phyloP scores from a whole-genome alignment of 169 alveolate genomes.

The Amoebophrya sp. region DNA sequence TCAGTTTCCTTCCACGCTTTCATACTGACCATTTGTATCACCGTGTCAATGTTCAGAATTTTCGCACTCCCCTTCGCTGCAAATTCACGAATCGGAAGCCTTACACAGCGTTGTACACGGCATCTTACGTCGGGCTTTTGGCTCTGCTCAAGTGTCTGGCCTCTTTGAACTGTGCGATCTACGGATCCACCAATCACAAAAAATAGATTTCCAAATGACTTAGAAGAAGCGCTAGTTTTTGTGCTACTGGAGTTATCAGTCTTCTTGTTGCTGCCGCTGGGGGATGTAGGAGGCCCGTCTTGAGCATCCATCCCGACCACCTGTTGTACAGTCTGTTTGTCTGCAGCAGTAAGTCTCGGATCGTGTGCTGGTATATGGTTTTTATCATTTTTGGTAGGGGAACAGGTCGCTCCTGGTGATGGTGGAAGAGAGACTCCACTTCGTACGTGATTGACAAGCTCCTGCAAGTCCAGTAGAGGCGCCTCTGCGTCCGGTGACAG shows the following conservation, averaged over 20 bases:
- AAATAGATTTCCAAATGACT: background rate
- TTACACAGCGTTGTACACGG: background rate
- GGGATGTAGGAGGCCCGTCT: background rate
- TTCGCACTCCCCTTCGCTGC: background rate
- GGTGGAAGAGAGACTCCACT: background rate
- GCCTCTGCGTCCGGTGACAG: background rate
- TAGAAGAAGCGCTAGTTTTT: too few relatives aligned
- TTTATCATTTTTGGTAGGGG: background rate
- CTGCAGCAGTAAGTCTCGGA: too few relatives aligned
- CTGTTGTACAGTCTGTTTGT: background rate
- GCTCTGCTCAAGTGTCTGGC: background rate
- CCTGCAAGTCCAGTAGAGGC: background rate
- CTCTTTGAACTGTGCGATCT: background rate
- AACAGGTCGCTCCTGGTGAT: background rate
- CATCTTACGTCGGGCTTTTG: background rate
- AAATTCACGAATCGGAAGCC: background rate
- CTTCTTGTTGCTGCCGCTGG: background rate
- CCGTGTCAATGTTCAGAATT: constrained; percentile 5
- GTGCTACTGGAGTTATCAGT: background rate
- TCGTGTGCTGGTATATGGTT: background rate
- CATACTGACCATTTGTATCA: background rate
- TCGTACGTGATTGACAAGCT: background rate
- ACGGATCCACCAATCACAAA: background rate
- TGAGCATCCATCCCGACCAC: background rate
- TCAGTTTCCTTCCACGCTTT: background rate